Base-by-base conservation (phyloP, 352 stramenopile genomes). In the Thalassiosira mediterranea region DNA sequence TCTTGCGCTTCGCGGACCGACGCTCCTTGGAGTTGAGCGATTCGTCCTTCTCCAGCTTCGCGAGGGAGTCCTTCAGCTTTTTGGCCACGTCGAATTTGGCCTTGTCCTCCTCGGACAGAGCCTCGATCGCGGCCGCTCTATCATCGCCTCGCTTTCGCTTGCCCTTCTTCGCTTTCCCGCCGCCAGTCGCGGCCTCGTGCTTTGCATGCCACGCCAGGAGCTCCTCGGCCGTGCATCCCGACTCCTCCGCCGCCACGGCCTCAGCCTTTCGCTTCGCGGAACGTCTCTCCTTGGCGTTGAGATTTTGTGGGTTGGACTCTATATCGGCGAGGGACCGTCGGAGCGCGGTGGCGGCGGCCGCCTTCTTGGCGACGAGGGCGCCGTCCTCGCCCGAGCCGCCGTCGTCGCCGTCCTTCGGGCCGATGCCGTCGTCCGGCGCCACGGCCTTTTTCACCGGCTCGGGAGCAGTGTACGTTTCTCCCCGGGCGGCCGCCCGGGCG, bases 11-110 rank as follows among this genome's bases (percentile, higher is more conserved):
- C 5, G 80, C 77, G 15, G 83, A 88, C 59, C 88, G 57, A 28
- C 85, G 56, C 64, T 89, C 83, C 68, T 92, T 94, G 11, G 88
- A 44, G 38, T 84, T 90, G 0, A 87, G 44, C 29, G 67, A 48
- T 44, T 37, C 37, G 51, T 76, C 59, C 19, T 32, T 28, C 34
- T 90, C 77, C 7, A 90, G 74, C 17, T 59, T 32, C 4, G 74
- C 26, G 0, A 89, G 51, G 28, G 56, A 53, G 25, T 56, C 40
- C 17, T 60, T 26, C 13, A 74, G 23, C 38, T 60, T 66, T 38
- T 68, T 66, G 1, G 54, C 72, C 21, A 38, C 47, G 21, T 44
- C 10, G 28, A 68, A 48, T 53, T 76, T 76, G 13, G 7, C 37
- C 34, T 77, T 47, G 32, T 72, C 62, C 53, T 53, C 53, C 21